Base-by-base conservation (phyloP, 1,284 basidiomycete species). In the Amylostereum areolatum region DNA sequence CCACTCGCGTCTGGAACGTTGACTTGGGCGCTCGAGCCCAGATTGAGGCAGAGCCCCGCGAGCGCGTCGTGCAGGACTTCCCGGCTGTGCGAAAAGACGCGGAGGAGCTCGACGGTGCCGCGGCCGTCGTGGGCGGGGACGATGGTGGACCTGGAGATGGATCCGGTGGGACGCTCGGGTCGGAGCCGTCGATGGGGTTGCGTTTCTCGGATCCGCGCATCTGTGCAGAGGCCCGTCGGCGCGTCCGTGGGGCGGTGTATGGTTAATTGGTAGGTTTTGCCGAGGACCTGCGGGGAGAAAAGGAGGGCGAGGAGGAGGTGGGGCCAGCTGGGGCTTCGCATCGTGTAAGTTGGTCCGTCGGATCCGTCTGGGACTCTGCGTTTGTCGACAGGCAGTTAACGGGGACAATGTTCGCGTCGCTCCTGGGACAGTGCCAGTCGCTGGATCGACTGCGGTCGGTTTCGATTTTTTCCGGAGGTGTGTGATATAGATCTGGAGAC, bases 221-320 rank as follows among this genome's bases (percentile, higher is more conserved):
- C 29, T 9, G 35, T 29, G 42, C 52, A 53, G 18, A 18, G 18
- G 18, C 18, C 18, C 3, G 10, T n/a, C 2, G 29, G 10, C 4
- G 44, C 30, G 35, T 18, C 24, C 3, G 32, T 27, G 29, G 37
- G 10, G 10, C 49, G 49, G 27, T 53, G 52, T 8, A 53, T 27
- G 18, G 28, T 45, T 7, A 53, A 36, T 41, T 53, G 46, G 40
- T 46, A 46, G 5, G 48, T 29, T 29, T 43, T 18, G 18, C 18
- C 18, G 18, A 18, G 18, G 18, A 18, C 18, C 18, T 18, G 18
- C 18, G 18, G 18, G 18, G 18, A 18, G 18, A 18, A 18, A 18
- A 18, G 18, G 18, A 18, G 18, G 18, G 18, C 18, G 18, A 18
- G 18, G 18, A 18, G 18, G 18, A 18, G 18, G 18, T 18, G 18